These are phyloP conservation scores for Kuraishia molischiana DNA, from an alignment of 805 yeast genomes.

Conservation along the genomic window DNA sequence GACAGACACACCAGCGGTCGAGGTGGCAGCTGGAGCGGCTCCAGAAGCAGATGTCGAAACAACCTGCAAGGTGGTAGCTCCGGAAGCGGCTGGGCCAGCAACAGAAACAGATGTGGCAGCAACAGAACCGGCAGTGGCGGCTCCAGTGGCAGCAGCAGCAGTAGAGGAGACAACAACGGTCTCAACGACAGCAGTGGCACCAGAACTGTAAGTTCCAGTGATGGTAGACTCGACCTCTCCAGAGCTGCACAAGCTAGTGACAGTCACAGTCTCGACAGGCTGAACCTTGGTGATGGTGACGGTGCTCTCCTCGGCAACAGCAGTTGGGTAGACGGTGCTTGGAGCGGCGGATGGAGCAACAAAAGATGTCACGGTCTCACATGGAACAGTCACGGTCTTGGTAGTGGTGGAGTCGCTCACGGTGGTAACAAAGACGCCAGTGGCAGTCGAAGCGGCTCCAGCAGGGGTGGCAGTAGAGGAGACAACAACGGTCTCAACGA, in stretches of 20 bases:
- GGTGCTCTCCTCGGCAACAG: neutral
- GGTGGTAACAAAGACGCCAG: neutral
- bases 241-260: neutral
- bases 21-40: neutral
- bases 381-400: neutral
- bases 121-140: neutral
- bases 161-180: neutral
- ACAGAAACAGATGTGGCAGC: neutral
- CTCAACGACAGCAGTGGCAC: neutral
- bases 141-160: neutral
- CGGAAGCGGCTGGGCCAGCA: neutral
- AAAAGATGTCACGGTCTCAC: neutral
- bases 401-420: neutral
- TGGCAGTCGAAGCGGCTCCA: neutral
- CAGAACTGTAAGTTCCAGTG: neutral
- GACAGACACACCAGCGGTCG: neutral
- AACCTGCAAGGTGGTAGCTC: neutral
- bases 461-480: neutral
- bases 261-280: neutral
- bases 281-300: neutral
- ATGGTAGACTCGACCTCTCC: neutral
- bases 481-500: neutral
- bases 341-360: neutral
- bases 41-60: neutral
- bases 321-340: neutral